Conservation (phyloP, 306 rosid genomes). For the Trichosanthes cucumerina region DNA sequence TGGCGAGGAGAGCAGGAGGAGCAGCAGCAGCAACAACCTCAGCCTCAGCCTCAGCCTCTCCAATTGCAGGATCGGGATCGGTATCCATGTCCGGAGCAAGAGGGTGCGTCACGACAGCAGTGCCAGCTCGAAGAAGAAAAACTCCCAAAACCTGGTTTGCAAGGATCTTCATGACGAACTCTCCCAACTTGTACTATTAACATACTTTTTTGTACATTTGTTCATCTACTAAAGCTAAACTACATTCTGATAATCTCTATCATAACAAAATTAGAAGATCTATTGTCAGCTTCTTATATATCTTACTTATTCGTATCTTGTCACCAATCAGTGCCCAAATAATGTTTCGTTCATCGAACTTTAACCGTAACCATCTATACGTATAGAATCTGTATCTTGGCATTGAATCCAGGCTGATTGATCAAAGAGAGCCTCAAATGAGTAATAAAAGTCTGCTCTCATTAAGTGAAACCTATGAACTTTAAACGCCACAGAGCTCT, state of each 20-base stretch:
- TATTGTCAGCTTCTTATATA: background rate
- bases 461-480: background rate
- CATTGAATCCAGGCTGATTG: background rate
- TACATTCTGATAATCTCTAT: background rate
- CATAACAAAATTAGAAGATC: background rate
- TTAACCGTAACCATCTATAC: background rate
- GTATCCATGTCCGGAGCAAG: background rate
- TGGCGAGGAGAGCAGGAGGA: slow-evolving; percentile 49
- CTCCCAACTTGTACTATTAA: background rate
- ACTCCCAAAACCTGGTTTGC: background rate
- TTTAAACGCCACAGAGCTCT: background rate
- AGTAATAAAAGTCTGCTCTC: background rate
- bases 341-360: background rate
- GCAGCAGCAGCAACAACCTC: slow-evolving; percentile 13
- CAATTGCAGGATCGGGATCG: background rate
- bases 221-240: background rate
- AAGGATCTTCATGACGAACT: background rate
- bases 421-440: background rate
- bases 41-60: background rate
- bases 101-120: background rate
- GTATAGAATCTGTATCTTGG: background rate
- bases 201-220: slow-evolving; percentile 2
- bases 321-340: background rate
- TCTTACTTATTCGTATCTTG: background rate
- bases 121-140: background rate